These are phyloP conservation scores for Marchantia paleacea DNA, from an alignment of 225 moss, liverwort and hornwort genomes.

Conservation along the genomic window DNA sequence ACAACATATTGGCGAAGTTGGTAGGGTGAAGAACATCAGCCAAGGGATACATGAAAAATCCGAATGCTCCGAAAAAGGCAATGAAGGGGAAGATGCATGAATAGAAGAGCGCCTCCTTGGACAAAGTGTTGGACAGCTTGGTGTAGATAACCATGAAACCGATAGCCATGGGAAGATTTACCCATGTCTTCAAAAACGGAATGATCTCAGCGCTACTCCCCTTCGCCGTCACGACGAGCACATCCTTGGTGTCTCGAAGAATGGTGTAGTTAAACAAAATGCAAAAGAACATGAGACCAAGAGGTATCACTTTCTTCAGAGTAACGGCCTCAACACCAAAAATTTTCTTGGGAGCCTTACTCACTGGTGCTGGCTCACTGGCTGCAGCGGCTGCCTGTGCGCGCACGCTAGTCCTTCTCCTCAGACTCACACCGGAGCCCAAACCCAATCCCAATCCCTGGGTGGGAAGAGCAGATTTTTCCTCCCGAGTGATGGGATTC, in stretches of 20 bases:
- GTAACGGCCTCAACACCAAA: slow-evolving; percentile 73
- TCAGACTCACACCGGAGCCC: slow-evolving; percentile 6
- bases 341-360: slow-evolving; percentile 44
- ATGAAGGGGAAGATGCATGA: slow-evolving; percentile 92
- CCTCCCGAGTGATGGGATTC: slow-evolving; percentile 4
- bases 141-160: slow-evolving; percentile 98
- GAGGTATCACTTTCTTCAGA: slow-evolving; percentile 88
- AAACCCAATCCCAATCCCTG: slow-evolving; percentile 32
- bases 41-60: slow-evolving; percentile 92
- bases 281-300: slow-evolving; percentile 99
- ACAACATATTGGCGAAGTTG: slow-evolving; percentile 67
- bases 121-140: slow-evolving; percentile 78
- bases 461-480: neutral
- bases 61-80: slow-evolving; percentile 81
- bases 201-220: slow-evolving; percentile 99
- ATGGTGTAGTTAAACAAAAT: slow-evolving; percentile 99
- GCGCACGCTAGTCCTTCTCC: slow-evolving; percentile 33
- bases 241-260: slow-evolving; percentile 96
- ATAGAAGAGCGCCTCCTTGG: slow-evolving; percentile 93
- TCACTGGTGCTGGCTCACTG: slow-evolving; percentile 33
- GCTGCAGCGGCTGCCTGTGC: slow-evolving; percentile 52
- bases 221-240: slow-evolving; percentile 98
- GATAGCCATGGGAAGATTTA: slow-evolving; percentile 98
- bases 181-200: slow-evolving; percentile 98
- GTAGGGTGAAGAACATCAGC: slow-evolving; percentile 95